A percentile compares a stretch with the other conserved stretches of the same genome.
Evolutionary conservation across 2,329 filamentous ascomycete species (phyloP).

Genomic region (Colletotrichum graminicola): DNA sequence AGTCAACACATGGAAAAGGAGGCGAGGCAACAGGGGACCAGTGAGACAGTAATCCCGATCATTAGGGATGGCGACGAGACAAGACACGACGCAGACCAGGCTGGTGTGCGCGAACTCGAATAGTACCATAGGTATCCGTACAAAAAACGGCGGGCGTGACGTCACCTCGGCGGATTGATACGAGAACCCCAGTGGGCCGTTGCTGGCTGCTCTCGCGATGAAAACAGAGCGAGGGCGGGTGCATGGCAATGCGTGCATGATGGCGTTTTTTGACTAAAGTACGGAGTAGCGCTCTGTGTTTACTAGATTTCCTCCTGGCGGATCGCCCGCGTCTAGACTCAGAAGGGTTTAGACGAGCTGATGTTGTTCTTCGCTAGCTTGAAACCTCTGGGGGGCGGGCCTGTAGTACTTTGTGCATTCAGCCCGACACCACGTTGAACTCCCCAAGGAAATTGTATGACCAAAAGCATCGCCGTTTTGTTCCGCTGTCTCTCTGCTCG

Average conservation of each 20-base stretch:
- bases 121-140: no score
- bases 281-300: conserved; percentile 17
- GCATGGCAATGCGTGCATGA: conserved; percentile 15
- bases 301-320: conserved; percentile 19
- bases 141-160: not conserved
- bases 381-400: not conserved
- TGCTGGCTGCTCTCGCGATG: not conserved
- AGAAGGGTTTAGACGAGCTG: not conserved
- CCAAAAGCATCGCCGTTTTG: not conserved
- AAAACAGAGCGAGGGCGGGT: not conserved
- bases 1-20: not conserved
- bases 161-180: conserved; percentile 26
- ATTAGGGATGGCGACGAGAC: not conserved
- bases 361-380: not conserved
- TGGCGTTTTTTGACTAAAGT: conserved; percentile 24
- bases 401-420: not conserved
- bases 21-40: not conserved
- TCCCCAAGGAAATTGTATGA: not conserved
- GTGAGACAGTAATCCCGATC: not conserved
- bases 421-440: not conserved
- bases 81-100: not conserved
- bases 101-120: not conserved
- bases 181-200: conserved; percentile 18
- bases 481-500: conserved; percentile 5
- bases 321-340: conserved; percentile 4